Evolutionary conservation across 108 stramenopile species (phyloP), one percentile per base, ranked within the genome.

Genomic region (Skeletonema menzelii): DNA sequence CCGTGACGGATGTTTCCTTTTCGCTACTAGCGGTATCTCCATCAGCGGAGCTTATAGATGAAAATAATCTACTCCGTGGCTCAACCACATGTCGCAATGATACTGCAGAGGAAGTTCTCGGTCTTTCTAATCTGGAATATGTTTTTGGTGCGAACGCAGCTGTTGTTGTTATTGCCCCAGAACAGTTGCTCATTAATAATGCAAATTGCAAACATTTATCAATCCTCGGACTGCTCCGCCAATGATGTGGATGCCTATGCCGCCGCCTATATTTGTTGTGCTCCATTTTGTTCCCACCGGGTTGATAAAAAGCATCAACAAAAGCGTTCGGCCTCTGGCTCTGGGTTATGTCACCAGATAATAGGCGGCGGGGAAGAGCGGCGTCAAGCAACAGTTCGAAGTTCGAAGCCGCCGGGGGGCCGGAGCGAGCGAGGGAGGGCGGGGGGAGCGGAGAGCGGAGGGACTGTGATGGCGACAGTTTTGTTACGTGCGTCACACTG

Each of bases 21-120:
- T 66, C 65, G 35, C 65, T 67, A 8, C 62, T 63, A 12, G 34
- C 22, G 44, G 42, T 22, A 22, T 65, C 64, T 40, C 42, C 64
- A 46, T 63, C 32, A 37, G 62, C 40, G 62, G 62, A 63, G 24
- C 62, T 63, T 17, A 63, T 38, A 34, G 62, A 63, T 19, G 35
- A 17, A 34, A 26, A 34, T 34, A 63, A 19, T 42, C n/a, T 42
- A 42, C 40, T 42, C 4, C 40, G 40, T 3, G 40, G n/a, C 15
- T 15, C 2, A 15, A 3, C 40, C 40, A 4, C 40, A n/a, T 42
- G 40, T 15, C 11, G 40, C 15, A 42, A 42, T 4, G 40, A n/a
- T 42, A n/a, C 15, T 42, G 15, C 5, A 4, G 35, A 37, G 35
- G 35, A 12, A 37, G 35, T 37, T 37, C 35, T 37, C 35, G 40